Conservation (phyloP, 192 early-diverging fungal species). For the Geranomyces michiganensis region DNA sequence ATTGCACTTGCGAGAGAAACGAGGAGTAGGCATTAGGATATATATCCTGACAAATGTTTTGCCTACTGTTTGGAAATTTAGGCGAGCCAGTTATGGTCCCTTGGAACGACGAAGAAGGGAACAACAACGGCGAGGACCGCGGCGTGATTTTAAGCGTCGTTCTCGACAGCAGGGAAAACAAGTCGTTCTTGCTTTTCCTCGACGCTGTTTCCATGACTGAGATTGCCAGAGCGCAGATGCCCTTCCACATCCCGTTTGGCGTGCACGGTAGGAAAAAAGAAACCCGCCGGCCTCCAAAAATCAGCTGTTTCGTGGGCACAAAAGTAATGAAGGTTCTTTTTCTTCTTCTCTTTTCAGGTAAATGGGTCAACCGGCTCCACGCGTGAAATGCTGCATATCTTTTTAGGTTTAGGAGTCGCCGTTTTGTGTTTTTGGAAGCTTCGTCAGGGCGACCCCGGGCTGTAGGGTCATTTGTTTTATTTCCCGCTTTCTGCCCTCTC, state of each 20-base stretch:
- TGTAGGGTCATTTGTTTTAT: too few relatives aligned
- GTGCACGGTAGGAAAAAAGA: conserved; percentile 28
- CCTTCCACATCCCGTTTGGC: conserved; percentile 31
- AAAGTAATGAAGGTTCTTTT: too few relatives aligned
- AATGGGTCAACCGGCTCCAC: too few relatives aligned
- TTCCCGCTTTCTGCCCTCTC: too few relatives aligned
- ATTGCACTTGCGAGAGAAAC: not conserved
- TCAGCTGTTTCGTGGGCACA: too few relatives aligned
- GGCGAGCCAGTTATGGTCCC: conserved; percentile 37
- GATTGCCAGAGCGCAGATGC: conserved; percentile 14
- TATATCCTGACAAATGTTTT: not conserved
- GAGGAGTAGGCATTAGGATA: too few relatives aligned
- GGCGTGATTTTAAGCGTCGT: conserved; percentile 37
- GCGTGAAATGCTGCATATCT: too few relatives aligned
- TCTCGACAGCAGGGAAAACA: conserved; percentile 23
- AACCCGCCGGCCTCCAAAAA: too few relatives aligned
- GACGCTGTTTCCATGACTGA: conserved; percentile 29
- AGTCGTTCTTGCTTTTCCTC: conserved; percentile 29
- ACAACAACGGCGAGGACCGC: conserved; percentile 24
- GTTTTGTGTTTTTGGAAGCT: too few relatives aligned
- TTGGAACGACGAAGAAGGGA: not conserved
- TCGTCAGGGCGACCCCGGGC: too few relatives aligned
- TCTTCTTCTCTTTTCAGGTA: too few relatives aligned
- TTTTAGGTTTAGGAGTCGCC: too few relatives aligned
- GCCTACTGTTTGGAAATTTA: not conserved